Evolutionary conservation across 148 eudicot genomes (phyloP).

Genomic region (Amaranthus cruentus): DNA sequence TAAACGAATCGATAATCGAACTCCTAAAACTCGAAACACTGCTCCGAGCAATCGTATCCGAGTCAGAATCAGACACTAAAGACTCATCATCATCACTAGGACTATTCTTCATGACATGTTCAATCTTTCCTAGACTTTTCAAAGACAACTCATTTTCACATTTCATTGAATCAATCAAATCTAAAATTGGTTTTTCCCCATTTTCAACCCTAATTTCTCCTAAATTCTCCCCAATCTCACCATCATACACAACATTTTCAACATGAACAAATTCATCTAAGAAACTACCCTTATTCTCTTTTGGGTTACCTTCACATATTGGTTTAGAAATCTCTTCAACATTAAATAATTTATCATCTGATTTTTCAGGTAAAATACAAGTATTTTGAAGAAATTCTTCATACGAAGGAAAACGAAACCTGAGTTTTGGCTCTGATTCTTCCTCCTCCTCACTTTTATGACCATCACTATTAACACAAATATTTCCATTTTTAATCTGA

Average conservation of each 20-base stretch:
- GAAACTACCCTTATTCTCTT: neutral
- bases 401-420: slow-evolving; percentile 63
- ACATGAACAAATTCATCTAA: neutral
- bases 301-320: neutral
- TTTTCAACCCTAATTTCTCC: slow-evolving; percentile 7
- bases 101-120: neutral
- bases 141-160: neutral
- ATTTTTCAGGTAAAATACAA: slow-evolving; percentile 17
- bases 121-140: neutral
- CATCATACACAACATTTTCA: slow-evolving; percentile 1
- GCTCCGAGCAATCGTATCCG: slow-evolving; percentile 39
- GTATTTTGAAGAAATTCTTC: slow-evolving; percentile 49
- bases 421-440: slow-evolving; percentile 35
- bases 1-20: slow-evolving; percentile 40
- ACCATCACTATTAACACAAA: slow-evolving; percentile 9
- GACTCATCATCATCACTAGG: slow-evolving; percentile 28
- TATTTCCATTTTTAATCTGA: neutral
- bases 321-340: slow-evolving; percentile 8
- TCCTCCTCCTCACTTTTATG: slow-evolving; percentile 17
- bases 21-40: slow-evolving; percentile 37
- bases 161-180: neutral
- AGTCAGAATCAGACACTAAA: slow-evolving; percentile 41
- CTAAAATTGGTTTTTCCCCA: neutral
- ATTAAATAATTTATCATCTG: slow-evolving; percentile 16
- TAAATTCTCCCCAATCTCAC: neutral